phyloP scores from a whole-genome alignment of 192 early-diverging fungal genomes.

The Dissophora globulifera region DNA sequence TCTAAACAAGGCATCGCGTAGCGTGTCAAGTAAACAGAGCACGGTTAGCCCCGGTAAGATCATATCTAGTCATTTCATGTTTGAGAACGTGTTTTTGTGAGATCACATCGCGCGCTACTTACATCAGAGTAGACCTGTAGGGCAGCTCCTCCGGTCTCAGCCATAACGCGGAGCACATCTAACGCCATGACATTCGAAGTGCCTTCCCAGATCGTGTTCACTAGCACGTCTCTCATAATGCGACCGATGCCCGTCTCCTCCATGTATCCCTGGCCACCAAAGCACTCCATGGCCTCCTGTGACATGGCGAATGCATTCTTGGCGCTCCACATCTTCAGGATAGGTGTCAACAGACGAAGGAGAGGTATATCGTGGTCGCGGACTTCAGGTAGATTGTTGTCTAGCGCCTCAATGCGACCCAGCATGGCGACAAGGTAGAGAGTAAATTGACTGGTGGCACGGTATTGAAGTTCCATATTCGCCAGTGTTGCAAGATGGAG shows the following conservation, averaged over 20 bases:
- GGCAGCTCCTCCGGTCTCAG: conserved; percentile 59
- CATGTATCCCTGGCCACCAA: conserved; percentile 82
- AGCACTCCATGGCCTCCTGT: conserved; percentile 71
- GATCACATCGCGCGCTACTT: background rate
- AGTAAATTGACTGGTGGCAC: conserved; percentile 62
- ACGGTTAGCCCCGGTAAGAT: too few species aligned
- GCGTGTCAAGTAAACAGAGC: too few species aligned
- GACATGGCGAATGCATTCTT: conserved; percentile 60
- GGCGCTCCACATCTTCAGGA: conserved; percentile 68
- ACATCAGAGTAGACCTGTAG: conserved; percentile 56
- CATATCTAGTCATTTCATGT: too few species aligned
- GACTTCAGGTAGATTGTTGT: conserved; percentile 21
- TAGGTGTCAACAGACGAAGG: conserved; percentile 74
- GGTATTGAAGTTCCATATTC: conserved; percentile 63
- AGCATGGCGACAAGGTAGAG: conserved; percentile 69
- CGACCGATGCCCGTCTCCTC: conserved; percentile 73
- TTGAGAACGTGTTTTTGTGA: background rate
- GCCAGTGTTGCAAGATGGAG: conserved; percentile 70
- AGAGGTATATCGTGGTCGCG: conserved; percentile 40
- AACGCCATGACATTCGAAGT: conserved; percentile 74
- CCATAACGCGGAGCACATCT: conserved; percentile 68
- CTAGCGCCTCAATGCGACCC: conserved; percentile 60
- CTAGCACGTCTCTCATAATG: conserved; percentile 67
- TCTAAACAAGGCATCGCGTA: too few species aligned
- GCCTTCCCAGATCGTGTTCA: conserved; percentile 84